Evolutionary conservation across 805 yeast species (phyloP).

Genomic region (Torulaspora microellipsoides): DNA sequence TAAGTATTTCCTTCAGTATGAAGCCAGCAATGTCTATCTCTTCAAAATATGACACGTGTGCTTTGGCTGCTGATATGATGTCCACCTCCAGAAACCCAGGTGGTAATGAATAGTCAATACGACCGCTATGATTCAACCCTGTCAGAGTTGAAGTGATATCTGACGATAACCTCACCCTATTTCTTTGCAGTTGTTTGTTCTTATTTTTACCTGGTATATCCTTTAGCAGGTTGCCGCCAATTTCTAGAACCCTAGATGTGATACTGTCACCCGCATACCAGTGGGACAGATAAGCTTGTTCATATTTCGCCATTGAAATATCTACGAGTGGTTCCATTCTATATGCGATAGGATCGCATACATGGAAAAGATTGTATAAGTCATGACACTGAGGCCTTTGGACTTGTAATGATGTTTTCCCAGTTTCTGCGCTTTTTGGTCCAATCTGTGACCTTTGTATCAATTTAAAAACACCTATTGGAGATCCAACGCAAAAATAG

Average conservation of each 20-base stretch:
- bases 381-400: constrained; percentile 57
- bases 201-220: constrained; percentile 14
- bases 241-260: constrained; percentile 27
- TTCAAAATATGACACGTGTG: constrained; percentile 86
- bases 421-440: constrained; percentile 32
- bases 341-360: constrained; percentile 89
- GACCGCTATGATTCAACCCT: constrained; percentile 60
- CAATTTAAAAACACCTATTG: constrained; percentile 79
- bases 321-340: constrained; percentile 78
- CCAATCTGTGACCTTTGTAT: constrained; percentile 60
- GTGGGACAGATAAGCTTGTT: constrained; percentile 28
- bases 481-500: constrained; percentile 82
- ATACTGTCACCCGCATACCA: constrained; percentile 26
- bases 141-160: constrained; percentile 38
- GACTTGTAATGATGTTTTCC: constrained; percentile 7
- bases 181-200: constrained; percentile 9
- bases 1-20: constrained; percentile 53
- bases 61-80: constrained; percentile 72
- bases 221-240: constrained; percentile 24
- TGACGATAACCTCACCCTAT: constrained; percentile 24
- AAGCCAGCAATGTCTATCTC: constrained; percentile 82
- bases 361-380: constrained; percentile 79
- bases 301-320: constrained; percentile 20
- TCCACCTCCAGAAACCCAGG: constrained; percentile 78
- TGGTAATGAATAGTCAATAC: constrained; percentile 77